phyloP scores from a whole-genome alignment of 2,329 filamentous ascomycete species.

The Coniochaeta prunicola region DNA sequence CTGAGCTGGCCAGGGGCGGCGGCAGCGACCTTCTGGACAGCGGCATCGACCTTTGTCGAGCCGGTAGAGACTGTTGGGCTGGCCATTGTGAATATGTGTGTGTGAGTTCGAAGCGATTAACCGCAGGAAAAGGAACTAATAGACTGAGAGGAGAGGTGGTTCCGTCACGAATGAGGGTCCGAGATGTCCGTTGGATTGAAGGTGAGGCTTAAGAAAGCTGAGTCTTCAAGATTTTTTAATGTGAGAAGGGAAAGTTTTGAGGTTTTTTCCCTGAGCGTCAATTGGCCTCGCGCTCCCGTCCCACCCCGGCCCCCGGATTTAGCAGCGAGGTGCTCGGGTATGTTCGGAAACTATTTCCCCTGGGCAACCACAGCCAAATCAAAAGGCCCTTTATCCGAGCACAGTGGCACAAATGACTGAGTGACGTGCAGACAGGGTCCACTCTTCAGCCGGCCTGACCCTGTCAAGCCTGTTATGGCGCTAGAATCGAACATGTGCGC shows the following conservation, averaged over 20 bases:
- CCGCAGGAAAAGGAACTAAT: not conserved
- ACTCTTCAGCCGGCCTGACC: slow-evolving; percentile 1
- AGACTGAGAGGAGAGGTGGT: slow-evolving; percentile 1
- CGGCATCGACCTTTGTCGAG: slow-evolving; percentile 28
- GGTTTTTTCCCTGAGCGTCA: not conserved
- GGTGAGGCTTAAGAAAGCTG: not conserved
- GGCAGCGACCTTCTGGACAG: not conserved
- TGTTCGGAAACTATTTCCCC: not conserved
- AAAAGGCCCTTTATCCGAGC: not conserved
- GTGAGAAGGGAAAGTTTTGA: not conserved
- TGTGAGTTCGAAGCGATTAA: not conserved
- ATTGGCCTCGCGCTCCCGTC: not conserved
- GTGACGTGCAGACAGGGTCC: not conserved
- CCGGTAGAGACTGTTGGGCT: slow-evolving; percentile 12
- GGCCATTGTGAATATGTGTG: slow-evolving; percentile 30
- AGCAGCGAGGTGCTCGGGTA: not conserved
- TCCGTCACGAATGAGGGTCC: slow-evolving; percentile 1
- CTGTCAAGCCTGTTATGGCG: not conserved
- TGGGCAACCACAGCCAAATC: not conserved
- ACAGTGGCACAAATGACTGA: too few species aligned
- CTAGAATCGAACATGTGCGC: not conserved
- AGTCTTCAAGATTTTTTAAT: not conserved
- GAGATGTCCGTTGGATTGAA: not conserved
- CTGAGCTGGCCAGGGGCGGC: slow-evolving; percentile 22
- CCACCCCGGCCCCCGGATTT: not conserved